Base-by-base conservation (phyloP, 2,329 filamentous ascomycete species). In the Bipolaris cookei region DNA sequence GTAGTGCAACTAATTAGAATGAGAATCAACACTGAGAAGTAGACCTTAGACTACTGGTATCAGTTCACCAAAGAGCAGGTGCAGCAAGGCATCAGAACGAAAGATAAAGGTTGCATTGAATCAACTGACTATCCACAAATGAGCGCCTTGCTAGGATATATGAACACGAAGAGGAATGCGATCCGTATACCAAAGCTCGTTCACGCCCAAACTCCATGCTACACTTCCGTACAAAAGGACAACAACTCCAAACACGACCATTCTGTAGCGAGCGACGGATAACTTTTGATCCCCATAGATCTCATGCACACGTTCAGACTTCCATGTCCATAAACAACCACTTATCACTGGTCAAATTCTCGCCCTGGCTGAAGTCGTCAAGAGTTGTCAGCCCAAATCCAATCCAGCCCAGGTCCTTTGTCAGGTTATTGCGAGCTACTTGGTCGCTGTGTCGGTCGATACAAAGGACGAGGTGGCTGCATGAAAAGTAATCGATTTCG, bases 261-360 rank as follows among this genome's bases (percentile, higher is more conserved):
- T 43, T 21, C 23, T 58, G 16, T 37, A 58, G 25, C 35, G 51
- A 56, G 47, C 46, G 47, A 42, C 23, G 18, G n/a, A 37, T 20
- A 10, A 30, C 35, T 49, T 49, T 16, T 16, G 1, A 21, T 14
- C 11, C 7, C 23, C 21, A 32, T 49, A n/a, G 10, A 21, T 25
- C 39, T 45, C 7, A 35, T n/a, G 14, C 11, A 51, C 32, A 7
- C 20, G 14, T 35, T 20, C 56, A 96, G 56, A 94, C 81, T 75
- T 97, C 92, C 87, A 96, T 95, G 62, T 88, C 88, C 82, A 97
- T 86, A 74, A 96, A 92, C 57, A 97, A 77, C 93, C 93, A 97
- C 69, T 83, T 83, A 50, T 87, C 80, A 79, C 92, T 96, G 48
- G 90, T 87, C 21, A 68, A 56, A 62, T 90, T 86, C 44, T 78